These are phyloP conservation scores for Phytophthora litchii DNA, from an alignment of 352 stramenopile species.

Conservation along the genomic window DNA sequence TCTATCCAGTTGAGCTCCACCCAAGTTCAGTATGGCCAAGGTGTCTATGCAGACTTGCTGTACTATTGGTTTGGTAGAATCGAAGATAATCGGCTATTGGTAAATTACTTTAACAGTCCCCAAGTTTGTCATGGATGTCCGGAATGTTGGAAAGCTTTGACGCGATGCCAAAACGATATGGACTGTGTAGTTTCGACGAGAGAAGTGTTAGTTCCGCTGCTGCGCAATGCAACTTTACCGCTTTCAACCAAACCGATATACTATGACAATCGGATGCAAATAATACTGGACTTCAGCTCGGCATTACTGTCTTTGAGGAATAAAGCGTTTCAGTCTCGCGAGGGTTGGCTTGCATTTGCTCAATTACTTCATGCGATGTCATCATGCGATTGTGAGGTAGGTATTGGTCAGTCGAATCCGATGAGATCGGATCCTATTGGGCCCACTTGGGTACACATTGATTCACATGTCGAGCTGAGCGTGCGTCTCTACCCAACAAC, in stretches of 20 bases:
- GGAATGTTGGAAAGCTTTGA: constrained; percentile 24
- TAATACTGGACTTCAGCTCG: constrained; percentile 12
- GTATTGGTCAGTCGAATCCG: constrained; percentile 6
- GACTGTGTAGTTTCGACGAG: constrained; percentile 19
- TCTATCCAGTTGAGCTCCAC: constrained; percentile 25
- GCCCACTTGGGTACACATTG: constrained; percentile 18
- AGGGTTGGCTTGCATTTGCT: constrained; percentile 24
- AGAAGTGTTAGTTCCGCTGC: constrained; percentile 18
- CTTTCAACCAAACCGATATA: constrained; percentile 3
- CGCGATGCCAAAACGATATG: constrained; percentile 22
- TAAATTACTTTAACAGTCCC: constrained; percentile 6
- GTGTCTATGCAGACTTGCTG: constrained; percentile 6
- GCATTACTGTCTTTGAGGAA: constrained; percentile 15
- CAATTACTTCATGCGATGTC: constrained; percentile 14
- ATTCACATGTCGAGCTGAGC: constrained; percentile 11
- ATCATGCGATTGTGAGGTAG: constrained; percentile 16
- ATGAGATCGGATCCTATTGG: neutral
- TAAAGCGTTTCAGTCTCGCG: constrained; percentile 16
- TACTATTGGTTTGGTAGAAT: constrained; percentile 17
- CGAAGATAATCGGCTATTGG: neutral
- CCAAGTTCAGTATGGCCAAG: constrained; percentile 14
- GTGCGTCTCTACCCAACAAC: constrained; percentile 18
- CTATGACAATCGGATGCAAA: neutral
- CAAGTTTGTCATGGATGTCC: constrained; percentile 22
- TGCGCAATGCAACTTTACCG: constrained; percentile 11